phyloP scores from a whole-genome alignment of 768 basidiomycete genomes.

The Termitomyces bulborhizus region DNA sequence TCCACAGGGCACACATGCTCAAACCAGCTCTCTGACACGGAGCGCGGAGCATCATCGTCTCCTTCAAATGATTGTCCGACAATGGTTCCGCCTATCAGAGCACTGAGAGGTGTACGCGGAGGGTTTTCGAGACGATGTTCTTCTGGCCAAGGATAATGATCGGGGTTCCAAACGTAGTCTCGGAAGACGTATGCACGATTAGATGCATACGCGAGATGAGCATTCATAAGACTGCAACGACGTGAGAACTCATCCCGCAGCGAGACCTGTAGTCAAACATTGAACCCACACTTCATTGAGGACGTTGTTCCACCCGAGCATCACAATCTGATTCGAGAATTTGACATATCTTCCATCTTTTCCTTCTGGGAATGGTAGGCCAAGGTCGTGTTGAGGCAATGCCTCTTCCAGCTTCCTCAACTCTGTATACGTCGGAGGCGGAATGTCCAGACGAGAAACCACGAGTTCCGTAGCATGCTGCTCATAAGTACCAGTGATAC shows the following conservation, averaged over 20 bases:
- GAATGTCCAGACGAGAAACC: slow-evolving; percentile 1
- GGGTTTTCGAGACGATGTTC: slow-evolving; percentile 18
- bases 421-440: slow-evolving; percentile 23
- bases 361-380: slow-evolving; percentile 32
- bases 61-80: slow-evolving; percentile 34
- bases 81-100: slow-evolving; percentile 34
- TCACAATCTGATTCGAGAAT: slow-evolving; percentile 26
- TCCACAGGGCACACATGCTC: slow-evolving; percentile 36
- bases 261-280: background rate
- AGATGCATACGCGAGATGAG: slow-evolving; percentile 40
- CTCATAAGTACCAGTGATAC: background rate
- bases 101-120: slow-evolving; percentile 34
- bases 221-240: slow-evolving; percentile 36
- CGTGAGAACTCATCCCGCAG: background rate
- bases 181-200: slow-evolving; percentile 46
- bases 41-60: slow-evolving; percentile 34
- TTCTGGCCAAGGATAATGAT: slow-evolving; percentile 36
- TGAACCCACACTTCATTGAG: slow-evolving; percentile 31
- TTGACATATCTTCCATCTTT: slow-evolving; percentile 30
- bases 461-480: background rate
- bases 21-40: slow-evolving; percentile 36
- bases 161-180: slow-evolving; percentile 34
- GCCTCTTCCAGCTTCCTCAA: slow-evolving; percentile 24
- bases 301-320: slow-evolving; percentile 37
- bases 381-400: slow-evolving; percentile 32